phyloP scores from a whole-genome alignment of 2,329 filamentous ascomycete genomes.

The Colletotrichum sp. region DNA sequence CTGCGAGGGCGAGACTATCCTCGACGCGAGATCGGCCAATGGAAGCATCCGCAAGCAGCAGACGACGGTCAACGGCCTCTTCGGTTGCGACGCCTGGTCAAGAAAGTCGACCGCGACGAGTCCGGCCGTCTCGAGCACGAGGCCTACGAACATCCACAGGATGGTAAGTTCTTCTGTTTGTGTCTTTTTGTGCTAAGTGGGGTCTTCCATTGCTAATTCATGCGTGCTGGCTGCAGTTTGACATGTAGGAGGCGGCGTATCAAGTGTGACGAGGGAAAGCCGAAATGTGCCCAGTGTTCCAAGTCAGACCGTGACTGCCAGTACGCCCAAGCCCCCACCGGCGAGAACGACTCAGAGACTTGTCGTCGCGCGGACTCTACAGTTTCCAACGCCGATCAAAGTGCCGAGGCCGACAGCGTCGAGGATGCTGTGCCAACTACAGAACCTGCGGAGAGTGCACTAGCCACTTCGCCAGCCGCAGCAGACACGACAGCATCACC shows the following conservation, averaged over 20 bases:
- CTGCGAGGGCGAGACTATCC: background rate
- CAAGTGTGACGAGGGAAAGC: constrained; percentile 37
- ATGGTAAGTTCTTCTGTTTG: background rate
- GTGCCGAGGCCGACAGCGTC: background rate
- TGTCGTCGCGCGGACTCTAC: background rate
- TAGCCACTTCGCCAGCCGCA: background rate
- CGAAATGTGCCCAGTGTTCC: constrained; percentile 34
- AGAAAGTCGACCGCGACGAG: background rate
- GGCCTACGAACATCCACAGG: constrained; percentile 11
- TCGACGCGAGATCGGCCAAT: constrained; percentile 1
- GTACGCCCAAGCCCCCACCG: background rate
- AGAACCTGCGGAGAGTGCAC: background rate
- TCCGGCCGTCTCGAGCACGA: constrained; percentile 6
- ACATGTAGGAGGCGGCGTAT: constrained; percentile 39
- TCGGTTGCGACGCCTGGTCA: background rate
- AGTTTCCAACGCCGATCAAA: background rate
- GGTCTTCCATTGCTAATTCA: background rate
- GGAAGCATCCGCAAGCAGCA: background rate
- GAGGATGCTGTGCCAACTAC: background rate
- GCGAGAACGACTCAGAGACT: background rate
- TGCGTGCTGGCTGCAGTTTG: constrained; percentile 25
- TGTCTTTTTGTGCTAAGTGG: background rate
- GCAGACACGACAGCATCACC: background rate
- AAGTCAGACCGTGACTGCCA: constrained; percentile 8
- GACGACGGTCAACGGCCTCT: background rate